Percentiles rank a stretch among this genome's conserved stretches.
Conservation (phyloP, 2,329 filamentous ascomycete genomes). For the Aureobasidium namibiae region DNA sequence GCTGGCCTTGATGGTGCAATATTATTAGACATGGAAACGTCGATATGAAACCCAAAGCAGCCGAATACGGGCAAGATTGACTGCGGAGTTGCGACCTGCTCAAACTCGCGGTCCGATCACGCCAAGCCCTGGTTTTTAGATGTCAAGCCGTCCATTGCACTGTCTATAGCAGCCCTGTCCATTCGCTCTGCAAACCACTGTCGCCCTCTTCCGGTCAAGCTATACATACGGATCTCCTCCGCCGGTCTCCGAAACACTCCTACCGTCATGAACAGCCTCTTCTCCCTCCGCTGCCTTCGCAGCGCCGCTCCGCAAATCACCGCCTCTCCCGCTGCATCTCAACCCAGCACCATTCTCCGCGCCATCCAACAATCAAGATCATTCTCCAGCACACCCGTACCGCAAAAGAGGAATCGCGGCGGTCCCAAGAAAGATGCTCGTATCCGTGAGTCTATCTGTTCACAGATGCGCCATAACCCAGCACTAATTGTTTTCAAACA, state of each 20-base stretch:
- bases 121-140: not conserved
- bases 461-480: not conserved
- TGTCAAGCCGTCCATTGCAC: not conserved
- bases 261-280: conserved; percentile 32
- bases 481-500: conserved; percentile 21
- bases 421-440: conserved; percentile 27
- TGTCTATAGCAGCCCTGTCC: not conserved
- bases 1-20: not conserved
- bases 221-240: not conserved
- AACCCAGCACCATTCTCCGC: conserved; percentile 4
- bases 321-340: not conserved
- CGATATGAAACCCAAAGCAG: not conserved
- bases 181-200: not conserved
- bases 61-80: not conserved
- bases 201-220: not conserved
- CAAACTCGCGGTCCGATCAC: not conserved
- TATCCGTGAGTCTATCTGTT: conserved; percentile 21
- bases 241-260: too few species aligned
- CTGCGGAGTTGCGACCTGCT: not conserved
- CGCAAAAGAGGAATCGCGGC: conserved; percentile 31
- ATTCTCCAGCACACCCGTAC: conserved; percentile 26
- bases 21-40: conserved; percentile 10
- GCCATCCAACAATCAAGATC: conserved; percentile 19
- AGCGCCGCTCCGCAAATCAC: not conserved
- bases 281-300: conserved; percentile 27